Evolutionary conservation across 2,329 filamentous ascomycete genomes (phyloP).

Genomic region (Coleophoma eucalyptorum): DNA sequence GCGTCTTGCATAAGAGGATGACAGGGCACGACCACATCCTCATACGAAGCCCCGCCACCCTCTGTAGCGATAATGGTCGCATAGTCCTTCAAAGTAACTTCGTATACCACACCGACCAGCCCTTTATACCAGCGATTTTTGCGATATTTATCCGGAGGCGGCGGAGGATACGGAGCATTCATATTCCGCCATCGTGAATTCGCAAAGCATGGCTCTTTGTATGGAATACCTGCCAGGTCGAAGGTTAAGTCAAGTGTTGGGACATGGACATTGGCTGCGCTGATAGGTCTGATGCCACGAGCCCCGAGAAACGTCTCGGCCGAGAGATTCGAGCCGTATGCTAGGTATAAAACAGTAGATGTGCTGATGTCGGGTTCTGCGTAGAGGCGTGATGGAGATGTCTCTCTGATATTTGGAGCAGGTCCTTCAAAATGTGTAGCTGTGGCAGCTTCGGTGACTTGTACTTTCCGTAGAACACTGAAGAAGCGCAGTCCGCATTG

Average conservation of each 20-base stretch:
- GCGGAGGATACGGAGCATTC: slow-evolving; percentile 9
- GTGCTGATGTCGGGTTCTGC: background rate
- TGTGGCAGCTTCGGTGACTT: too few species aligned
- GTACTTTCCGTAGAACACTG: too few species aligned
- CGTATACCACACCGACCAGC: slow-evolving; percentile 90
- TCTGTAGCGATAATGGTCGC: slow-evolving; percentile 85
- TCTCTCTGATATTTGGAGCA: slow-evolving; percentile 7
- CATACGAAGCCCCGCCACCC: slow-evolving; percentile 80
- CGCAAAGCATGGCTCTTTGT: slow-evolving; percentile 87
- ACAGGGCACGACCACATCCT: slow-evolving; percentile 78
- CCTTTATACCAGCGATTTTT: slow-evolving; percentile 72
- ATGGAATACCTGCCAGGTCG: slow-evolving; percentile 80
- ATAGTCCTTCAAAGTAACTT: slow-evolving; percentile 82
- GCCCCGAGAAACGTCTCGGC: slow-evolving; percentile 74
- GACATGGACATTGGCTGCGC: slow-evolving; percentile 76
- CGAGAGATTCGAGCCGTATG: slow-evolving; percentile 88
- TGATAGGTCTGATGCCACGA: slow-evolving; percentile 77
- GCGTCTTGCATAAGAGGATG: slow-evolving; percentile 57
- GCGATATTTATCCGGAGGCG: slow-evolving; percentile 31
- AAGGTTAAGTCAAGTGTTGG: slow-evolving; percentile 78
- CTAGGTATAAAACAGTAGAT: slow-evolving; percentile 69
- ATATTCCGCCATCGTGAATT: slow-evolving; percentile 59
- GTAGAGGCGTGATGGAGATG: slow-evolving; percentile 10
- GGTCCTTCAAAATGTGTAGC: background rate
- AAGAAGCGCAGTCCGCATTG: background rate